phyloP scores from a whole-genome alignment of 2,329 filamentous ascomycete genomes.

The Cercospora sp. region DNA sequence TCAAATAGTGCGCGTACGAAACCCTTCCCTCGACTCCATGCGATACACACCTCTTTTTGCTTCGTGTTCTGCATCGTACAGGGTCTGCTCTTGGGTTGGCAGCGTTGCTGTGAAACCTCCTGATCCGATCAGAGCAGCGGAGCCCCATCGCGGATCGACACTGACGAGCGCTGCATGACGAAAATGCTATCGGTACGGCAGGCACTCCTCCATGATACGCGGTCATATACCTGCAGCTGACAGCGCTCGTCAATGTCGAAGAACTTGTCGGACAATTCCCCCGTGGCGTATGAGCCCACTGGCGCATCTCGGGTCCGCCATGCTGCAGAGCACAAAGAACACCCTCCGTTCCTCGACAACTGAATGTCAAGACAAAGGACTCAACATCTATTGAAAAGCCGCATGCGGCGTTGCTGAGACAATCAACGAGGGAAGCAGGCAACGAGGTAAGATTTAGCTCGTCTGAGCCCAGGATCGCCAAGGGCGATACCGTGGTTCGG shows the following conservation, averaged over 20 bases:
- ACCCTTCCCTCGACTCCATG: no score
- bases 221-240: no score
- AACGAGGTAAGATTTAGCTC: not conserved
- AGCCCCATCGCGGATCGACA: not conserved
- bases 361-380: not conserved
- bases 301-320: not conserved
- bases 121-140: not conserved
- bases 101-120: not conserved
- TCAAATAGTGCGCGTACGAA: no score
- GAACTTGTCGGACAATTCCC: no score
- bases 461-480: not conserved
- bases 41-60: no score
- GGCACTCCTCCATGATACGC: no score
- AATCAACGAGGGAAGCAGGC: no score
- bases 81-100: no score
- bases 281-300: no score
- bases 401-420: not conserved
- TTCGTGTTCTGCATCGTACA: no score
- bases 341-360: accelerated
- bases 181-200: no score
- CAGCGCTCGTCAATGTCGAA: no score
- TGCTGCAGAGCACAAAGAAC: not conserved
- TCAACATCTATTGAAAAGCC: not conserved
- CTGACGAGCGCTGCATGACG: not conserved
- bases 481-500: not conserved